Evolutionary conservation across 2,329 filamentous ascomycete genomes (phyloP).

Genomic region (Xylaria sp.): DNA sequence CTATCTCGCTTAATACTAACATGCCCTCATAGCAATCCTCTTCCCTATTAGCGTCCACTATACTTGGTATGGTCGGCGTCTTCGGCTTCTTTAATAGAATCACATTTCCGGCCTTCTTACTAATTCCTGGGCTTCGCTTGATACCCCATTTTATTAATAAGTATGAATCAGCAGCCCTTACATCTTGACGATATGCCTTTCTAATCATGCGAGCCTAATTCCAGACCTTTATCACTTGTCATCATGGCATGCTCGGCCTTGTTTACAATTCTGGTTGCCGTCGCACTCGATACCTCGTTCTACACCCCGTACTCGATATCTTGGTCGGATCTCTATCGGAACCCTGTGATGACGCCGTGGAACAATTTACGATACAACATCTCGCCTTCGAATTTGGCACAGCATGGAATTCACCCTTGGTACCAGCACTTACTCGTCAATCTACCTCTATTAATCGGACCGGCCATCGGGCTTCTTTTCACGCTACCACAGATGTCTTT

Average conservation of each 20-base stretch:
- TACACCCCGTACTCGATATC: conserved; percentile 74
- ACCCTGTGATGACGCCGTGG: conserved; percentile 78
- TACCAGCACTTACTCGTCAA: conserved; percentile 81
- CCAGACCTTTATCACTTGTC: conserved; percentile 69
- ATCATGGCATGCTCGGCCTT: conserved; percentile 73
- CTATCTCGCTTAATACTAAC: conserved; percentile 7
- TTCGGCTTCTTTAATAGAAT: conserved; percentile 96
- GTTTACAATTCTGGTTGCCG: conserved; percentile 75
- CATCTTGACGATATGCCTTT: conserved; percentile 19
- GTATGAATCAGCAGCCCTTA: conserved; percentile 60
- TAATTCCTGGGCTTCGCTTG: conserved; percentile 84
- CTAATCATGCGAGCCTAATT: conserved; percentile 35
- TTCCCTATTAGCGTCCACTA: conserved; percentile 77
- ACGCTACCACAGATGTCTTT: conserved; percentile 67
- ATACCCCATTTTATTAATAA: conserved; percentile 86
- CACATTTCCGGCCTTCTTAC: conserved; percentile 92
- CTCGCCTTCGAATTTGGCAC: conserved; percentile 73
- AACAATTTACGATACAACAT: conserved; percentile 85
- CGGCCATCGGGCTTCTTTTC: conserved; percentile 72
- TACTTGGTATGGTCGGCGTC: conserved; percentile 83
- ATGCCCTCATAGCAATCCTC: conserved; percentile 69
- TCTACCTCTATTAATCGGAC: conserved; percentile 77
- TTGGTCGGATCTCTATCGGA: conserved; percentile 70
- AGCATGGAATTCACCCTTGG: conserved; percentile 81
- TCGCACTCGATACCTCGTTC: conserved; percentile 86